These are phyloP conservation scores for Moesziomyces antarcticus DNA, from an alignment of 1,284 basidiomycete species.

Conservation along the genomic window DNA sequence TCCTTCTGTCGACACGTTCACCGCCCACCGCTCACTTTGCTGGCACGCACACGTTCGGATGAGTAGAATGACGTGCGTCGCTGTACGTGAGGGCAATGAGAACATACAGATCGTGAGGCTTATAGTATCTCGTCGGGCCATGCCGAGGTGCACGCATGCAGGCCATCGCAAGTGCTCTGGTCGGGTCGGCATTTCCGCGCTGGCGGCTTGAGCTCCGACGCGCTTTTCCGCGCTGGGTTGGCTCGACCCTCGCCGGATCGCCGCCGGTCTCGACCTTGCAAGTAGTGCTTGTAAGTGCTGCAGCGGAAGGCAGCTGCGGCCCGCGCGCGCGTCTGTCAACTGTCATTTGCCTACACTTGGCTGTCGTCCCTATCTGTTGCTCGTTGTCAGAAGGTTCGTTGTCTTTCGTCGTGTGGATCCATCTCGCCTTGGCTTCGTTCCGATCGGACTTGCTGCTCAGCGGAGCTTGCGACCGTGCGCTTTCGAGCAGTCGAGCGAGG, in stretches of 20 bases:
- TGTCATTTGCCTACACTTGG: too few species aligned
- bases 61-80: too few species aligned
- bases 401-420: too few species aligned
- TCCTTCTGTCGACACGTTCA: neutral
- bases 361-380: too few species aligned
- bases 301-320: neutral
- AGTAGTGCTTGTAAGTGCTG: neutral
- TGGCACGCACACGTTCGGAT: too few species aligned
- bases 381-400: too few species aligned
- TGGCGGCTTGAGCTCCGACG: neutral
- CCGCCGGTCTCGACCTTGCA: neutral
- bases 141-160: neutral
- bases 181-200: neutral
- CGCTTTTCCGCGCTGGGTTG: neutral
- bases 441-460: neutral
- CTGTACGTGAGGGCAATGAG: too few species aligned
- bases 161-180: neutral
- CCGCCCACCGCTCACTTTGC: neutral
- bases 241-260: neutral
- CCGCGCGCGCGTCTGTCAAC: too few species aligned
- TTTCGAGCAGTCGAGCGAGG: constrained; percentile 3
- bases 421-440: too few species aligned
- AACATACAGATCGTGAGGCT: too few species aligned
- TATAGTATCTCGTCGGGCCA: too few species aligned
- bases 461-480: constrained; percentile 1